Conservation (phyloP, 2,329 filamentous ascomycete genomes). For the Epichloe festucae region DNA sequence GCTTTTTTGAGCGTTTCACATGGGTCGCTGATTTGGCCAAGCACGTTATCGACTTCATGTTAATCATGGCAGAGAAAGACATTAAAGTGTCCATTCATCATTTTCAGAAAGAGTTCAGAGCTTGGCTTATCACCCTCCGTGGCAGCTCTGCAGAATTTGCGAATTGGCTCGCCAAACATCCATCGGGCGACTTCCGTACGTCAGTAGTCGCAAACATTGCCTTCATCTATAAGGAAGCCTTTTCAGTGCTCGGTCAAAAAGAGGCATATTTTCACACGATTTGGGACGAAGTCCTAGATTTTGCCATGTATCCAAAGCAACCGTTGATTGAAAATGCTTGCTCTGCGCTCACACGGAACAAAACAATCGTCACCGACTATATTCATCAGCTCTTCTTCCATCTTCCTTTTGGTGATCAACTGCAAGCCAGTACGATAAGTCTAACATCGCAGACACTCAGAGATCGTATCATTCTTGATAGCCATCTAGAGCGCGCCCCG, state of each 20-base stretch:
- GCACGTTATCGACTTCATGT: conserved; percentile 56
- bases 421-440: conserved; percentile 26
- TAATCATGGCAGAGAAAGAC: conserved; percentile 16
- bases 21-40: conserved; percentile 64
- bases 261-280: conserved; percentile 27
- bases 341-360: conserved; percentile 5
- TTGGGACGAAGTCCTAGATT: conserved; percentile 38
- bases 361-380: conserved; percentile 59
- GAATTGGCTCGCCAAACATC: conserved; percentile 40
- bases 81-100: conserved; percentile 34
- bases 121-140: conserved; percentile 41
- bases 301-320: conserved; percentile 20
- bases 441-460: conserved; percentile 16
- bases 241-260: conserved; percentile 29
- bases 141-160: conserved; percentile 26
- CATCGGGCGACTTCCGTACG: conserved; percentile 46
- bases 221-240: conserved; percentile 54
- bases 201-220: conserved; percentile 45
- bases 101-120: conserved; percentile 44
- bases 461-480: conserved; percentile 14
- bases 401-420: conserved; percentile 43
- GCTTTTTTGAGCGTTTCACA: conserved; percentile 49
- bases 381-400: conserved; percentile 50
- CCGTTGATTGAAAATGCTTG: neutral
- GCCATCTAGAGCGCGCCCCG: conserved; percentile 14